phyloP scores from a whole-genome alignment of 2,329 filamentous ascomycete species.

The Akanthomyces dipterigenus region DNA sequence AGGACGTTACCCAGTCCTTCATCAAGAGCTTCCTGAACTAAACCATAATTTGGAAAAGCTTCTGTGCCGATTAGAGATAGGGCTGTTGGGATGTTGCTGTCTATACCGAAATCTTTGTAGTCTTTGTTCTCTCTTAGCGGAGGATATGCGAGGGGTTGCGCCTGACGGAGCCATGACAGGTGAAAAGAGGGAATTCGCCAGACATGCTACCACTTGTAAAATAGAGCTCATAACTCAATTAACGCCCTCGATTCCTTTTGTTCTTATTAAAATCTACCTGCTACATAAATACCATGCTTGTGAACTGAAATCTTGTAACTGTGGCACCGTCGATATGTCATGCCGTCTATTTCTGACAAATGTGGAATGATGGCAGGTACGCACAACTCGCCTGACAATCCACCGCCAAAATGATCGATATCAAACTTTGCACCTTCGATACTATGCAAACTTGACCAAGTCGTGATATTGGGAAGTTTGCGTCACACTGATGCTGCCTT shows the following conservation, averaged over 20 bases:
- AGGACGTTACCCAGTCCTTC: constrained; percentile 70
- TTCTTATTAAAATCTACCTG: constrained; percentile 22
- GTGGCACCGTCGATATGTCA: not conserved
- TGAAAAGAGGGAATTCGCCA: constrained; percentile 38
- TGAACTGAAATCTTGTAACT: not conserved
- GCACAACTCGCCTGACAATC: not conserved
- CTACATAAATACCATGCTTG: constrained; percentile 17
- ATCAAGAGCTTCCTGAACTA: constrained; percentile 76
- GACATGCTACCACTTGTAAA: constrained; percentile 54
- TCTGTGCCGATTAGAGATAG: constrained; percentile 25
- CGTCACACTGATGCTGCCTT: not conserved
- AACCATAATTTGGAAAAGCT: constrained; percentile 27
- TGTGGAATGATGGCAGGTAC: not conserved
- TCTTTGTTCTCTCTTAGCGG: constrained; percentile 40
- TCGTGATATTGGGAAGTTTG: not conserved
- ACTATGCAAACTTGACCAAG: too few species aligned
- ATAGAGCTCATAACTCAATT: constrained; percentile 56
- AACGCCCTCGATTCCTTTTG: constrained; percentile 56
- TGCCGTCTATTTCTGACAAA: not conserved
- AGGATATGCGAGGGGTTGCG: constrained; percentile 38
- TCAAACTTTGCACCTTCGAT: not conserved
- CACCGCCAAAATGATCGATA: not conserved
- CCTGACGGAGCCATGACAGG: constrained; percentile 38
- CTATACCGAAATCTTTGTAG: constrained; percentile 39
- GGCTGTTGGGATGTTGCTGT: constrained; percentile 35